Evolutionary conservation across 2,329 filamentous ascomycete species (phyloP).

Genomic region (Aureobasidium sp.): DNA sequence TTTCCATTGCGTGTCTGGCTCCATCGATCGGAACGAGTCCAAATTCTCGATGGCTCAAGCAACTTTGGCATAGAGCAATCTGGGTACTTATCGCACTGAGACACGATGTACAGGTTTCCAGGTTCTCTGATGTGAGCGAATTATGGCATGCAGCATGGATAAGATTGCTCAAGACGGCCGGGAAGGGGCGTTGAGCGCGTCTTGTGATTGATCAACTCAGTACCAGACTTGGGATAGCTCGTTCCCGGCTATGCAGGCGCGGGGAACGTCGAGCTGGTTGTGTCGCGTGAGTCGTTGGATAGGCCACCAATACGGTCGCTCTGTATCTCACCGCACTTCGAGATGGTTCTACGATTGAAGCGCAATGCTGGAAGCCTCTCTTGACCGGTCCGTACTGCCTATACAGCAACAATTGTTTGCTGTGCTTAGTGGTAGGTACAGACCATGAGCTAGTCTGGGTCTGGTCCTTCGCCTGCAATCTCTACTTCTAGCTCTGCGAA

Average conservation of each 20-base stretch:
- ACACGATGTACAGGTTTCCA: neutral
- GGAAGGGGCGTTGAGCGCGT: constrained; percentile 6
- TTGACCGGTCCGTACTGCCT: neutral
- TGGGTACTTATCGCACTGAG: no score
- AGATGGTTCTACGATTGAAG: neutral
- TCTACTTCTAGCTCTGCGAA: neutral
- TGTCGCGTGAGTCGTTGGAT: constrained; percentile 8
- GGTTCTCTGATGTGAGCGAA: neutral
- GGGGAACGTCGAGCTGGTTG: neutral
- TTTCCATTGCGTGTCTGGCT: neutral
- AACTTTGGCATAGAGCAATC: no score
- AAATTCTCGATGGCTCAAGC: neutral
- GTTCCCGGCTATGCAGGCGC: neutral
- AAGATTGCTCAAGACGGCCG: neutral
- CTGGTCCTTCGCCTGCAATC: neutral
- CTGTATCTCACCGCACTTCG: neutral
- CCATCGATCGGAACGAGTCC: neutral
- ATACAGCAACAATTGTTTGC: neutral
- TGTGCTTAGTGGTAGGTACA: neutral
- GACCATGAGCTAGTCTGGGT: neutral
- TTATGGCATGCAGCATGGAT: neutral
- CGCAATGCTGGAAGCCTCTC: neutral
- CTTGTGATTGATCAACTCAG: constrained; percentile 7
- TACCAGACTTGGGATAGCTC: constrained; percentile 4
- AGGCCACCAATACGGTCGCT: neutral